Base-by-base conservation (phyloP, 371 early-diverging fungal species). In the Encephalitozoon romaleae region DNA sequence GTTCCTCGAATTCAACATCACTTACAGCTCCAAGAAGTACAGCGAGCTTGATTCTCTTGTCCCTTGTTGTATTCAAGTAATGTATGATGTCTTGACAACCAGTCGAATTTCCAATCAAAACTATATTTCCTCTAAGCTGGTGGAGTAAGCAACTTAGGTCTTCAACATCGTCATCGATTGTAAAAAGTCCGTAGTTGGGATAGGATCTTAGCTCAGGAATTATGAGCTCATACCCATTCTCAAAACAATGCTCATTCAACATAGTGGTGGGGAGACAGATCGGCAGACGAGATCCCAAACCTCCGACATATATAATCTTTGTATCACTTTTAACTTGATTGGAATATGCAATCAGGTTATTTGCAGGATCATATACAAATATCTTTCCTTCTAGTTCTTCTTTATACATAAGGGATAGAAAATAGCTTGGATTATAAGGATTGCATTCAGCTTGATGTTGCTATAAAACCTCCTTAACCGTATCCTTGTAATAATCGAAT, bases 1-100 rank as follows among this genome's bases (percentile, higher is more conserved):
- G 21, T 54, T 76, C 77, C 43, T 76, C 79, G 47, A 74, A 76
- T 69, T 84, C 84, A 59, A 74, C 67, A 74, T 84, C 84, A 67
- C 83, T 82, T n/a, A 84, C 84, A n/a, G 84, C 74, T 38, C 71
- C 84, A 47, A 81, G 83, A 45, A 84, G 69, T 8, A 84, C 71
- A 53, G 70, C 52, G 5, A 69, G 28, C 43, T 32, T 76, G 18
- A 72, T 26, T 4, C 39, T 70, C 23, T 21, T 39, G 45, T 52
- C 30, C 11, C 12, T 32, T n/a, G 52, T 55, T 6, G 23, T 38
- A 18, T 78, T 78, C 15, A 74, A 34, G 47, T 68, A 78, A 39
- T 64, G 39, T 34, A 84, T 41, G 25, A 78, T 72, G 11, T 67
- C 78, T 45, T 84, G 82, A 39, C 81, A 80, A 11, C 84, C 84